Base-by-base conservation (phyloP, 1,139 yeast genomes). In the Protomyces arabidopsidicola region DNA sequence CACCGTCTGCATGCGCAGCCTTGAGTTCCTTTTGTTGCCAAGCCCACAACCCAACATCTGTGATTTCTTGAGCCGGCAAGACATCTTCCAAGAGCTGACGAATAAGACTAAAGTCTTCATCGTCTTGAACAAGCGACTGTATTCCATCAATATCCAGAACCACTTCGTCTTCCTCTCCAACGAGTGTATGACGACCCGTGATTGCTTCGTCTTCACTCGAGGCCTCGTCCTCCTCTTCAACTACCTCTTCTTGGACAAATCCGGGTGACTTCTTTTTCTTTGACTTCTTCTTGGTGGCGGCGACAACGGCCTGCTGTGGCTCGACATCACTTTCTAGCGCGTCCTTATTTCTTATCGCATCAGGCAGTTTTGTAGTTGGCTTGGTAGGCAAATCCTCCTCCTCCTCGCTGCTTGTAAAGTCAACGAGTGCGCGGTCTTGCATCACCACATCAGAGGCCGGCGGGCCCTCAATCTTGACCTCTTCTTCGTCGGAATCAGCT, bases 71-170 rank as follows among this genome's bases (percentile, higher is more conserved):
- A 0, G 72, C 67, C 0, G 73, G 70, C 5, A 72, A 73, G 2
- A 74, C 70, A 0, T 73, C 74, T 14, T 68, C 71, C 31, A 70
- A 73, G 0, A 82, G 76, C 65, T 80, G 78, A 64, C 78, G 77
- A 20, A 88, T 78, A 20, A 86, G 72, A 35, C 72, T 73, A 65
- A 85, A 76, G 74, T 90, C 97, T 72, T 90, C 97, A 0, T 82
- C 83, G 71, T 90, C 97, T 70, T 83, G 83, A 24, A 90, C 75
- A 0, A 83, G 66, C 2, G 75, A 72, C 69, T 86, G 88, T 2
- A 89, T 70, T 10, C 78, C 78, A 16, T 77, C 78, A 54, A 89
- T 71, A 61, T 83, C 84, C 34, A 81, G 72, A 8, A 77, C 71
- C 1, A 73, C 67, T 2, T 72, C 70, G 2, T 64, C 64, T 8